phyloP scores from a whole-genome alignment of 2,329 filamentous ascomycete genomes.

The Neofusicoccum umdonicola region DNA sequence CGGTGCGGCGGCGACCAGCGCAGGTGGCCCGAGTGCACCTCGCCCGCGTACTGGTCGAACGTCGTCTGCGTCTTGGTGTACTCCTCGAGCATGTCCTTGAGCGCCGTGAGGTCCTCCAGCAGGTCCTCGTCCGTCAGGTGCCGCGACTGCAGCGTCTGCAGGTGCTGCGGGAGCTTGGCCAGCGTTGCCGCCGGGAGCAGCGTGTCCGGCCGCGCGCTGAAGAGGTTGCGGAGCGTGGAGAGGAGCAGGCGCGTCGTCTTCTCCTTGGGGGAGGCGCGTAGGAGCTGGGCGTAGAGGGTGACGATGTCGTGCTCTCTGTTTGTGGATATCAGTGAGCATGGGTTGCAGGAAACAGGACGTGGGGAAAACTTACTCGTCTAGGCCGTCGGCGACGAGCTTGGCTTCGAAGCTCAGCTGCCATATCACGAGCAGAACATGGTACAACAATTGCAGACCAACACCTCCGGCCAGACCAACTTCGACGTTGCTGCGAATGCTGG shows the following conservation, averaged over 20 bases:
- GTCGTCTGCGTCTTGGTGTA: conserved; percentile 71
- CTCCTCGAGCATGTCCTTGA: conserved; percentile 70
- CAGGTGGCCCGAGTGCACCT: conserved; percentile 81
- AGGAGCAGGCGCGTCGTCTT: conserved; percentile 93
- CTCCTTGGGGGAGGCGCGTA: conserved; percentile 92
- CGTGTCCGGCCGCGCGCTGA: conserved; percentile 66
- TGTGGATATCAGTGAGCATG: background rate
- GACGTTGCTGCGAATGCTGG: conserved; percentile 62
- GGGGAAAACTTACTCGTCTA: conserved; percentile 69
- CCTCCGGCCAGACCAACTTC: conserved; percentile 67
- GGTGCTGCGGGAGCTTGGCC: conserved; percentile 69
- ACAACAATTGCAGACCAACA: conserved; percentile 87
- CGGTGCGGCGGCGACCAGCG: conserved; percentile 92
- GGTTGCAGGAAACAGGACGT: background rate
- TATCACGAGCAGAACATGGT: conserved; percentile 87
- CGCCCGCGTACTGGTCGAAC: conserved; percentile 70
- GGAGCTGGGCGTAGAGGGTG: conserved; percentile 84
- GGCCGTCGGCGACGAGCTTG: conserved; percentile 66
- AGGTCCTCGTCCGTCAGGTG: conserved; percentile 53
- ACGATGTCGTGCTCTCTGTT: conserved; percentile 87
- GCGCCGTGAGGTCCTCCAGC: conserved; percentile 48
- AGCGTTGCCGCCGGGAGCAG: conserved; percentile 82
- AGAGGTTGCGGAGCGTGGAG: conserved; percentile 84
- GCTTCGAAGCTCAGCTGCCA: conserved; percentile 97
- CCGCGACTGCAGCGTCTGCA: conserved; percentile 56